Evolutionary conservation across 345 rosid species (phyloP), one percentile per base, ranked within the genome.

Genomic region (Dipteronia dyeriana): DNA sequence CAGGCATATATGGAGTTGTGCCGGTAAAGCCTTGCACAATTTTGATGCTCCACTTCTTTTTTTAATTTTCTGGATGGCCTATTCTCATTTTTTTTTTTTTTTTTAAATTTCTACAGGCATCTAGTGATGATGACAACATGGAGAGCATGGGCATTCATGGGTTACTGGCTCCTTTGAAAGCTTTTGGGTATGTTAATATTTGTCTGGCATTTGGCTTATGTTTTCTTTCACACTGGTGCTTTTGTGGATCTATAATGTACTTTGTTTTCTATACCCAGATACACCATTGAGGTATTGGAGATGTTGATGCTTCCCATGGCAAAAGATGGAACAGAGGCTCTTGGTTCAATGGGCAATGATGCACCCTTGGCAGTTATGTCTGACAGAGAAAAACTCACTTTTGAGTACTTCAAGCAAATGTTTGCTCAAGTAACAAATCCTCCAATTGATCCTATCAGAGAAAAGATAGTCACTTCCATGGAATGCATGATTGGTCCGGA

Each of bases 291-390:
- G 85, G 97, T 98, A 78, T 83, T 97, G 85, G 99, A 97, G 81
- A 97, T 97, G 99, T 75, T 97, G 81, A 77, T 97, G 81, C 98
- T 97, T 87, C 99, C 99, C 63, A 97, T 97, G 99, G 99, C 97
- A 73, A 97, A 90, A 85, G 97, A 94, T 66, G 98, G 97, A 20
- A 74, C 90, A 5, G 99, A 97, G 85, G 96, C 99, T 73, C 98
- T 97, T 81, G 99, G 99, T 81, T 97, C 99, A 31, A 97, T 97
- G 99, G 99, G 99, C 79, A 97, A 97, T 84, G 99, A 97, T 87
- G 80, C 99, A 1, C 98, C 99, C 49, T 84, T 97, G 78, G 99
- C 99, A 70, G 98, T 97, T 25, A 92, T 97, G 98, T 97, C 99
- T 57, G 75, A 89, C 83, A 81, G 97, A 73, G 98, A 97, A 81